Percentiles rank a stretch among this genome's conserved stretches.
Conservation (phyloP, 441 rosid species). For the Raphanus hybrid region DNA sequence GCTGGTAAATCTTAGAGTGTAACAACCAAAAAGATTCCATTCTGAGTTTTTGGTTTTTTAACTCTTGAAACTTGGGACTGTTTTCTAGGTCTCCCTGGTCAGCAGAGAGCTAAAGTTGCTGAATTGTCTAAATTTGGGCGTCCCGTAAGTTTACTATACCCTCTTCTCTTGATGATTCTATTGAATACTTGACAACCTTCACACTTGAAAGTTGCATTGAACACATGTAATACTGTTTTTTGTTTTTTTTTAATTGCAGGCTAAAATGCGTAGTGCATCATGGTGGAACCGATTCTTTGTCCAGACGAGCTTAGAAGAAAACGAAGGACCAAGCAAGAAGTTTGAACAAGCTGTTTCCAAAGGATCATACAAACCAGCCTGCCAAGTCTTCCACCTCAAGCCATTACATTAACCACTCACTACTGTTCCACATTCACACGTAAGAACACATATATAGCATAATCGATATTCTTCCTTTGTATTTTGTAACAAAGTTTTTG, state of each 20-base stretch:
- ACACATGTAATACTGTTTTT: neutral
- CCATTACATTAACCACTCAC: constrained; percentile 52
- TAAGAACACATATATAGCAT: constrained; percentile 11
- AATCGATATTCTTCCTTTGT: constrained; percentile 35
- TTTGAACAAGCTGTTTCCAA: constrained; percentile 78
- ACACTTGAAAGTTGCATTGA: neutral
- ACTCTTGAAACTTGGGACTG: constrained; percentile 9
- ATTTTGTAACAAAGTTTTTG: constrained; percentile 34
- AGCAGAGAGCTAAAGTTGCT: constrained; percentile 64
- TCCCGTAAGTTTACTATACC: constrained; percentile 54
- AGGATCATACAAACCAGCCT: constrained; percentile 66
- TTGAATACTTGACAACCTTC: no score
- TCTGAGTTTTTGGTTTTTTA: constrained; percentile 13
- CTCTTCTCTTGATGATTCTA: neutral
- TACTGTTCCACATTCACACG: constrained; percentile 38
- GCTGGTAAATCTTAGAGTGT: constrained; percentile 1
- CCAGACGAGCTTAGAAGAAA: constrained; percentile 89
- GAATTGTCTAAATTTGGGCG: constrained; percentile 72
- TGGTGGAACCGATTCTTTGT: constrained; percentile 87
- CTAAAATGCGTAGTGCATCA: constrained; percentile 90
- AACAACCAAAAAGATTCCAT: neutral
- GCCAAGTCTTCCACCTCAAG: constrained; percentile 88
- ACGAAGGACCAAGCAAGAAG: constrained; percentile 71
- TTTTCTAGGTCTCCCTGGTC: constrained; percentile 62
- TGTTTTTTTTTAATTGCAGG: constrained; percentile 46